These are phyloP conservation scores for Mycocentrospora acerina DNA, from an alignment of 2,329 filamentous ascomycete species.

Conservation along the genomic window DNA sequence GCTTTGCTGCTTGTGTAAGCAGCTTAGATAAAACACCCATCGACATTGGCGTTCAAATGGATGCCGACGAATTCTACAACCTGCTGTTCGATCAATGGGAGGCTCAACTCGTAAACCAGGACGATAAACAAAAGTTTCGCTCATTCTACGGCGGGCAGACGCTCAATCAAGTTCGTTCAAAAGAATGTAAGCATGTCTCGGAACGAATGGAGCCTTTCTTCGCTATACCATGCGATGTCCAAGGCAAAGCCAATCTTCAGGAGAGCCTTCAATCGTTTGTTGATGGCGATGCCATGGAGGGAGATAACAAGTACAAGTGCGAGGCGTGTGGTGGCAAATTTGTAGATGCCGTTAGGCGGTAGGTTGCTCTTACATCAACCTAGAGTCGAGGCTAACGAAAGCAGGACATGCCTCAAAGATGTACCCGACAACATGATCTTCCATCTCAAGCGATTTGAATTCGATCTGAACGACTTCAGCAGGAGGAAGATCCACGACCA, in stretches of 20 bases:
- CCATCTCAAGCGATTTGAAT: conserved; percentile 87
- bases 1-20: conserved; percentile 73
- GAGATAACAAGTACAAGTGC: conserved; percentile 98
- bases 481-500: conserved; percentile 94
- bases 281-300: conserved; percentile 94
- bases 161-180: conserved; percentile 92
- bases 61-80: conserved; percentile 97
- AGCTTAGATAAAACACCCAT: conserved; percentile 82
- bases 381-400: conserved; percentile 11
- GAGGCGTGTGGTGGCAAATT: conserved; percentile 78
- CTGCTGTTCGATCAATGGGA: conserved; percentile 91
- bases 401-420: conserved; percentile 83
- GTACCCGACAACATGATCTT: conserved; percentile 94
- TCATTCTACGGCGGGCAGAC: conserved; percentile 89
- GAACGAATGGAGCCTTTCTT: conserved; percentile 89
- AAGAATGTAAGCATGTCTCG: conserved; percentile 91
- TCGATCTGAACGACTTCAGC: conserved; percentile 73
- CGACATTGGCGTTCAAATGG: conserved; percentile 90
- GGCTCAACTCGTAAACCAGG: conserved; percentile 67
- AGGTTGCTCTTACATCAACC: conserved; percentile 15
- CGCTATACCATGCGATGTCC: conserved; percentile 93
- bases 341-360: conserved; percentile 90
- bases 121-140: conserved; percentile 72
- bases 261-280: conserved; percentile 95
- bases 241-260: conserved; percentile 79